phyloP scores from a whole-genome alignment of 2,329 filamentous ascomycete species.

The Sporothrix euskadiensis region DNA sequence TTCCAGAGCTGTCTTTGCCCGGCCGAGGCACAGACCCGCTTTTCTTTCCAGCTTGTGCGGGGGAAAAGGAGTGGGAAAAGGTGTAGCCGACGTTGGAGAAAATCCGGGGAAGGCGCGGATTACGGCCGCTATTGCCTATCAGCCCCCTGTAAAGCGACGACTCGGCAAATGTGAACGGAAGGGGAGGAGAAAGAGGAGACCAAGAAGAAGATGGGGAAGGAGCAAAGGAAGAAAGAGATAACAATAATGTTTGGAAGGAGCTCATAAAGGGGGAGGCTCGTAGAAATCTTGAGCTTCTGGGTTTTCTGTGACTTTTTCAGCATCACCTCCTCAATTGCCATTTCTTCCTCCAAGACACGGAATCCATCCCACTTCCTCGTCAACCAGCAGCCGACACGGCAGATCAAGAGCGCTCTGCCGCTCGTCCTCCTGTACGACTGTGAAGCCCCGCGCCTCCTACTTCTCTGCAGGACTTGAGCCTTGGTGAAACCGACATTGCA shows the following conservation, averaged over 20 bases:
- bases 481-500: neutral
- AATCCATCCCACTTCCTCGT: neutral
- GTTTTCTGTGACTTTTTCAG: neutral
- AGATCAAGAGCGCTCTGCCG: conserved; percentile 3
- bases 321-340: neutral
- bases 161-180: conserved; percentile 3
- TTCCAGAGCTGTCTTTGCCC: neutral
- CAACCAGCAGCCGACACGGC: conserved; percentile 11
- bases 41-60: neutral
- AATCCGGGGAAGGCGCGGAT: conserved; percentile 6
- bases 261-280: neutral
- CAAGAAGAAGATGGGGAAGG: neutral
- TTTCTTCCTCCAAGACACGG: neutral
- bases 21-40: conserved; percentile 12
- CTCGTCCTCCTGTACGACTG: neutral
- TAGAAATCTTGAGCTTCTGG: neutral
- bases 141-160: neutral
- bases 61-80: neutral
- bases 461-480: neutral
- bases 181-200: neutral
- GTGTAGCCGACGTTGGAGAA: neutral
- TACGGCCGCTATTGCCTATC: neutral
- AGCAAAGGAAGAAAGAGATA: neutral
- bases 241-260: neutral
- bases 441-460: neutral